Evolutionary conservation across 148 eudicot species (phyloP), one percentile per base, ranked within the genome.

Genomic region (Drosera capensis): DNA sequence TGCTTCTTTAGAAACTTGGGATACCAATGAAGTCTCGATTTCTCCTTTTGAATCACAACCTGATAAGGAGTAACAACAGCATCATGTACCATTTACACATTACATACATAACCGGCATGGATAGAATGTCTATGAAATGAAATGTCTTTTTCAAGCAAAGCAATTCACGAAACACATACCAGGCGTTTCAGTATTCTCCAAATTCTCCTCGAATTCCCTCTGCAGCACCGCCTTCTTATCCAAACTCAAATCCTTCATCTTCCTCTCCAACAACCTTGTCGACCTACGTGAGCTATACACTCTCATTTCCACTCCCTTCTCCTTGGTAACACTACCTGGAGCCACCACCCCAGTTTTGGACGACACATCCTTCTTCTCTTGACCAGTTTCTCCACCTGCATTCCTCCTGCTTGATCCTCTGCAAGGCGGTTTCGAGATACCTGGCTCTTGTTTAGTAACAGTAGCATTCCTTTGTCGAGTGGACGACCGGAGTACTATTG

Each of bases 221-320:
- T 47, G 22, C 19, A 3, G 44, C 25, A 19, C 44, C 43, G 25
- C 35, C 64, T 28, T n/a, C 8, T 45, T 50, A 36, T 67, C 55
- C 43, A 35, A 14, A 2, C 39, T 51, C 35, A 52, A 8, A 14
- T 60, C 60, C 49, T n/a, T 45, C 59, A 36, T 21, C 52, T 46
- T 51, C 63, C 63, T 72, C 55, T 60, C 64, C 43, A 54, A 44
- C 66, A 78, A 45, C 70, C 80, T 71, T 0, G 58, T 51, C 2
- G 75, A 67, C 20, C 78, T 37, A 15, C 86, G 45, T 0, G 81
- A 68, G 63, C 66, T 66, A 55, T 66, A 65, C 25, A 6, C 59
- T 34, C 26, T 21, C 44, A 19, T 22, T 24, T 12, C 51, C 18
- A 63, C 66, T 8, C 55, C 46, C 19, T 46, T 39, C 17, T 64